Evolutionary conservation across 805 yeast genomes (phyloP).

Genomic region (Saturnispora serradocipensis): DNA sequence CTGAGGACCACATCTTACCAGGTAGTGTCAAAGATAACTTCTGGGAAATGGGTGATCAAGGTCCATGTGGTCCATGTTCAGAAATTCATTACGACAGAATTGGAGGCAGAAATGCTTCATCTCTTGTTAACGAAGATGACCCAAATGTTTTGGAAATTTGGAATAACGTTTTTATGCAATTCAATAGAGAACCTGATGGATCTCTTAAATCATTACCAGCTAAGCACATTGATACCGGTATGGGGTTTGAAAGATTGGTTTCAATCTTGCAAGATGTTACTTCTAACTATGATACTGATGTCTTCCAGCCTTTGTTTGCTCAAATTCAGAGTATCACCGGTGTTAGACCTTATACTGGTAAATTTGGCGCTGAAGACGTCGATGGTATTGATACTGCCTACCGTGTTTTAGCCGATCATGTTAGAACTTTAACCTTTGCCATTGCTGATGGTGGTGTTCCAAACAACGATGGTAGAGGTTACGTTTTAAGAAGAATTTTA

Average conservation of each 20-base stretch:
- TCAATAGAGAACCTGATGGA: constrained; percentile 85
- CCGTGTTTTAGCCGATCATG: constrained; percentile 97
- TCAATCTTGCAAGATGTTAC: constrained; percentile 83
- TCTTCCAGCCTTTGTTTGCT: constrained; percentile 79
- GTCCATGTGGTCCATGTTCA: constrained; percentile 99
- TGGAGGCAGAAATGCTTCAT: constrained; percentile 94
- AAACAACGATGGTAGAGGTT: constrained; percentile 98
- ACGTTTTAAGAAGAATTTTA: constrained; percentile 90
- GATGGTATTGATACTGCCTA: constrained; percentile 98
- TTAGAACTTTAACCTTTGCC: constrained; percentile 92
- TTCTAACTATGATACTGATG: constrained; percentile 97
- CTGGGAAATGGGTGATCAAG: constrained; percentile 99
- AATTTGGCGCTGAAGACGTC: constrained; percentile 82
- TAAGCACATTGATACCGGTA: constrained; percentile 94
- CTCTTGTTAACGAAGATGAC: constrained; percentile 89
- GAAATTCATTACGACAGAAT: constrained; percentile 97
- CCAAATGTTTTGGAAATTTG: constrained; percentile 97
- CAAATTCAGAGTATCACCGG: constrained; percentile 90
- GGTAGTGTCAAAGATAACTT: constrained; percentile 89
- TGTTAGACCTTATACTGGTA: constrained; percentile 83
- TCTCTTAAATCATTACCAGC: constrained; percentile 79
- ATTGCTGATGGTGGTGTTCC: constrained; percentile 99
- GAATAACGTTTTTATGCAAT: constrained; percentile 97
- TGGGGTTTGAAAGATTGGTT: constrained; percentile 97
- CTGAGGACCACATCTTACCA: constrained; percentile 86